These are phyloP conservation scores for Neurospora sp. DNA, from an alignment of 495 filamentous ascomycete genomes.

Conservation along the genomic window DNA sequence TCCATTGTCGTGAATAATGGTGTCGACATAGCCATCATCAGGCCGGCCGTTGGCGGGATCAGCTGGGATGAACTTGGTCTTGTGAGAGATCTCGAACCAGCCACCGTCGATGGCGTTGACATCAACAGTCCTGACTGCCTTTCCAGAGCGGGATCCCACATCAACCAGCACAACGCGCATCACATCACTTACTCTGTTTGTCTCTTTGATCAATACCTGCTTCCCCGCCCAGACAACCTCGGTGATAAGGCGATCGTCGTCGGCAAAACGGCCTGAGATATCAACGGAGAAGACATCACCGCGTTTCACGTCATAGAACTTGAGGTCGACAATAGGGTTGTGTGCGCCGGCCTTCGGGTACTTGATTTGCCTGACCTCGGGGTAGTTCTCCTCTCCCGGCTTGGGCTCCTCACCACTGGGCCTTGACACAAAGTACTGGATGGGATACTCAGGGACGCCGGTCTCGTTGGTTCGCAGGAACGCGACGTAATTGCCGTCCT, in stretches of 20 bases:
- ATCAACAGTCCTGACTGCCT: constrained; percentile 66
- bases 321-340: constrained; percentile 77
- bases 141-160: constrained; percentile 61
- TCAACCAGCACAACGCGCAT: constrained; percentile 81
- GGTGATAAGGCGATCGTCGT: constrained; percentile 82
- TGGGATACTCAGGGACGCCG: constrained; percentile 80
- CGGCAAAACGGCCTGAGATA: constrained; percentile 63
- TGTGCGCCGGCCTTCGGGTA: constrained; percentile 94
- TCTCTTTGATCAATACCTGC: constrained; percentile 77
- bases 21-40: constrained; percentile 87
- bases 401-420: constrained; percentile 67
- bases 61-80: constrained; percentile 77
- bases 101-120: constrained; percentile 79
- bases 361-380: constrained; percentile 84
- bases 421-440: constrained; percentile 84
- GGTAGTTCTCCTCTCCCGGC: constrained; percentile 76
- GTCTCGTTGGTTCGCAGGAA: constrained; percentile 92
- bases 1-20: constrained; percentile 73
- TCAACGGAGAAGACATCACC: constrained; percentile 70
- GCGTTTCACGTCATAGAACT: constrained; percentile 80
- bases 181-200: constrained; percentile 88
- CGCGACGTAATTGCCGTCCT: constrained; percentile 76
- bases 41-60: constrained; percentile 65
- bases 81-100: constrained; percentile 91
- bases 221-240: constrained; percentile 84